A percentile compares a stretch with the other conserved stretches of the same genome.
These are phyloP conservation scores for Camelina sativa DNA, from an alignment of 345 rosid species.

Conservation along the genomic window DNA sequence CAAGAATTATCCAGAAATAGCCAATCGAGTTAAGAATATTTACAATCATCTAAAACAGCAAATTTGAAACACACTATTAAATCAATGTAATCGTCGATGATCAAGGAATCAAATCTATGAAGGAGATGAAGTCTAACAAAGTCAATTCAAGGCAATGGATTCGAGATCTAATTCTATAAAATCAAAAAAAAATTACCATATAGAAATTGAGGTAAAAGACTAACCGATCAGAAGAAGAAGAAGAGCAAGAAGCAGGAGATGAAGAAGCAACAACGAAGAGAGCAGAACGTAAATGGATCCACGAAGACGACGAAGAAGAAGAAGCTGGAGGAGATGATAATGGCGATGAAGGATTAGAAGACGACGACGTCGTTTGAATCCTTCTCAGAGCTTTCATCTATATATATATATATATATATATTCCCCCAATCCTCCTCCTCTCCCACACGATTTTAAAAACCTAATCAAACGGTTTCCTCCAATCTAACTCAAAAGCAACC, in stretches of 20 bases:
- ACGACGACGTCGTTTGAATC: constrained; percentile 75
- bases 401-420: neutral
- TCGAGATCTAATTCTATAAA: neutral
- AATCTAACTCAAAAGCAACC: neutral
- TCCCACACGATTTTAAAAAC: neutral
- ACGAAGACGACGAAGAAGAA: constrained; percentile 63
- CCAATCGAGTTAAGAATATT: neutral
- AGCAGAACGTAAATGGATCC: constrained; percentile 93
- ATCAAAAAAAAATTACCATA: no score
- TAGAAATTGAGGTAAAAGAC: constrained; percentile 30
- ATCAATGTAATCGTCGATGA: neutral
- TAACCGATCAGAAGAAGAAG: constrained; percentile 90
- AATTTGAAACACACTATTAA: no score
- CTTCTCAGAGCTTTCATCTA: constrained; percentile 91
- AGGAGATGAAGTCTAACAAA: constrained; percentile 25
- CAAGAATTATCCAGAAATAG: neutral
- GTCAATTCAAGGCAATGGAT: neutral
- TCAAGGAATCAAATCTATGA: constrained; percentile 16
- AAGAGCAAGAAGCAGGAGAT: constrained; percentile 78
- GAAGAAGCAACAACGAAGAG: constrained; percentile 82
- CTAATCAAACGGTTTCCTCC: constrained; percentile 25
- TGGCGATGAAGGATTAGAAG: constrained; percentile 64
- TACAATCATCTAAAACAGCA: no score
- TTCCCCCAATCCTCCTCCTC: neutral
- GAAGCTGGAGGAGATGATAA: constrained; percentile 62